Percentiles rank a stretch among this genome's conserved stretches.
These are phyloP conservation scores for Porphyridium purpureum DNA, from an alignment of 23 red algal species.

Conservation along the genomic window DNA sequence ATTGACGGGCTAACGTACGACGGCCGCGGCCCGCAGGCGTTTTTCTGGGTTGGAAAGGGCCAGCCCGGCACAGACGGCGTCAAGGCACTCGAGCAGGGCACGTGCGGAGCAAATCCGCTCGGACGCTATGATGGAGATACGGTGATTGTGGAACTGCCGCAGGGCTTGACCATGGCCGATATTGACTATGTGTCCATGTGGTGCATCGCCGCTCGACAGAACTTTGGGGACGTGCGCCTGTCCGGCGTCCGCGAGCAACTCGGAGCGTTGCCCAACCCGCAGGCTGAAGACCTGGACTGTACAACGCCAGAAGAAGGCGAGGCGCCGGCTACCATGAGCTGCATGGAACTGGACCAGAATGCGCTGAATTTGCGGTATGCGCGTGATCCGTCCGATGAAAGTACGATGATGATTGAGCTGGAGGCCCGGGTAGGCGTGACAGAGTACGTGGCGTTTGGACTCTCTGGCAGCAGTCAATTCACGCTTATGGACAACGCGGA, in stretches of 20 bases:
- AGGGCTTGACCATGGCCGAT: constrained; percentile 11
- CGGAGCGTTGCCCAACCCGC: neutral
- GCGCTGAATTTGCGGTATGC: constrained; percentile 23
- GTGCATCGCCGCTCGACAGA: neutral
- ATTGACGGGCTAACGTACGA: constrained; percentile 27
- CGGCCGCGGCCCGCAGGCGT: constrained; percentile 5
- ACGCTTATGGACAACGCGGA: constrained; percentile 32
- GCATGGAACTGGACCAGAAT: constrained; percentile 4
- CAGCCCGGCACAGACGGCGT: neutral
- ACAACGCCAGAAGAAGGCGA: neutral
- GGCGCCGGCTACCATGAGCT: constrained; percentile 15
- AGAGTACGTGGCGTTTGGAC: constrained; percentile 34
- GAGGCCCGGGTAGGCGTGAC: constrained; percentile 4
- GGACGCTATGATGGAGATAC: no score
- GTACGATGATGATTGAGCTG: constrained; percentile 10
- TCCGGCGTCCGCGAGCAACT: neutral
- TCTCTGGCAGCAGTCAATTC: constrained; percentile 9
- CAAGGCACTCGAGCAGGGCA: no score
- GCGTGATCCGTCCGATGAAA: no score
- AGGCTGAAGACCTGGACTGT: neutral
- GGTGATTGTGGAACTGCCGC: constrained; percentile 27
- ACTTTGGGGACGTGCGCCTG: constrained; percentile 14
- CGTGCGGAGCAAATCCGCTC: neutral
- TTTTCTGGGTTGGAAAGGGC: constrained; percentile 14
- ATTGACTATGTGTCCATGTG: constrained; percentile 29